phyloP scores from a whole-genome alignment of 2,329 filamentous ascomycete species.

The Coniochaeta hoffmannii region DNA sequence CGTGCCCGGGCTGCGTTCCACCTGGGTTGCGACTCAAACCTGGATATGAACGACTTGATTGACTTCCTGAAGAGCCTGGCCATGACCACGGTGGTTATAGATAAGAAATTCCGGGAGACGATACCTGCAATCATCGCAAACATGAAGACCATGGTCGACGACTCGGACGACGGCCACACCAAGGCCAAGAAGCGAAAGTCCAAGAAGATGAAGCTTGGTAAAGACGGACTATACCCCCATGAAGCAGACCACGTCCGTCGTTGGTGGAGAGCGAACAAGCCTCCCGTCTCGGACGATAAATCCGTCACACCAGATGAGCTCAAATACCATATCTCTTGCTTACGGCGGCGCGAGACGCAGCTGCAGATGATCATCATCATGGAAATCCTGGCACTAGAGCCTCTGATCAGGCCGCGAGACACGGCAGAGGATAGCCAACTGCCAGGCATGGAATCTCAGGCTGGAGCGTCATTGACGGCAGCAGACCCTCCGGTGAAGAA shows the following conservation, averaged over 20 bases:
- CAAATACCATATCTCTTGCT: slow-evolving; percentile 54
- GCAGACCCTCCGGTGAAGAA: slow-evolving; percentile 40
- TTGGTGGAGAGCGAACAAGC: slow-evolving; percentile 62
- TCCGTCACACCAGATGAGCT: slow-evolving; percentile 42
- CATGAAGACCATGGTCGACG: slow-evolving; percentile 49
- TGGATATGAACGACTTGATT: slow-evolving; percentile 57
- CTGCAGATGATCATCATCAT: slow-evolving; percentile 74
- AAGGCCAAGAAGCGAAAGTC: slow-evolving; percentile 41
- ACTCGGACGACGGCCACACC: slow-evolving; percentile 39
- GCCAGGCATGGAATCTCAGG: slow-evolving; percentile 33
- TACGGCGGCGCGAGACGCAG: slow-evolving; percentile 71
- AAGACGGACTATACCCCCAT: slow-evolving; percentile 58
- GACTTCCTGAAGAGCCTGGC: slow-evolving; percentile 62
- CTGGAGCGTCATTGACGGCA: slow-evolving; percentile 21
- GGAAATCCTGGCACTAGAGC: slow-evolving; percentile 66
- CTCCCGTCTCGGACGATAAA: slow-evolving; percentile 40
- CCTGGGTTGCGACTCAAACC: slow-evolving; percentile 49
- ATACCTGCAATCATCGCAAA: slow-evolving; percentile 54
- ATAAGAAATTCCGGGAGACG: slow-evolving; percentile 73
- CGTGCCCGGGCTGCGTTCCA: slow-evolving; percentile 66
- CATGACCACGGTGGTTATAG: slow-evolving; percentile 59
- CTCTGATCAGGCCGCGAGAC: slow-evolving; percentile 31
- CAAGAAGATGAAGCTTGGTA: slow-evolving; percentile 61
- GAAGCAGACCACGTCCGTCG: slow-evolving; percentile 58
- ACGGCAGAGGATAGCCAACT: slow-evolving; percentile 37